A percentile compares a stretch with the other conserved stretches of the same genome.
Conservation (phyloP, 2,329 filamentous ascomycete genomes). For the Stylonectria norvegica region DNA sequence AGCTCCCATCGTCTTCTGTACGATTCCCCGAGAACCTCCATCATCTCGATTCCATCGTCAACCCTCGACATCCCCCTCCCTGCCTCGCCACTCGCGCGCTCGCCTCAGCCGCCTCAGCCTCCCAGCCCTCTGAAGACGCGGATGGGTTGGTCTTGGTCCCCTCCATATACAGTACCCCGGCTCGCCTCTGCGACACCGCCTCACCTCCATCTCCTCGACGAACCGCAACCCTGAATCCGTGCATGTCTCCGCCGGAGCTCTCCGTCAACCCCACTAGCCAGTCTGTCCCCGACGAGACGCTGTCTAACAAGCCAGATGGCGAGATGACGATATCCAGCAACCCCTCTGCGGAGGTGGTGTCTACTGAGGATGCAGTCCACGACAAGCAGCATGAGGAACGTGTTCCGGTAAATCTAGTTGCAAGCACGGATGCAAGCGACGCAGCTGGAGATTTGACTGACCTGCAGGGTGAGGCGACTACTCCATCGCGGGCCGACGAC, state of each 20-base stretch:
- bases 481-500: slow-evolving; percentile 4
- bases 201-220: slow-evolving; percentile 1
- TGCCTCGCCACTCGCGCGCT: slow-evolving; percentile 5
- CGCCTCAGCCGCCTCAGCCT: slow-evolving; percentile 1
- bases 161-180: slow-evolving; percentile 11
- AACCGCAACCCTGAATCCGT: slow-evolving; percentile 19
- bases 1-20: not conserved
- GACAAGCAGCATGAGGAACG: slow-evolving; percentile 3
- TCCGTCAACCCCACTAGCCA: slow-evolving; percentile 26
- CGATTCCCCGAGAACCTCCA: too few species aligned
- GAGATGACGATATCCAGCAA: slow-evolving; percentile 24
- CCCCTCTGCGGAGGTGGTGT: slow-evolving; percentile 13
- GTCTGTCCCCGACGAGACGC: slow-evolving; percentile 28
- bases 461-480: slow-evolving; percentile 14
- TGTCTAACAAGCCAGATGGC: slow-evolving; percentile 26
- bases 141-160: slow-evolving; percentile 22
- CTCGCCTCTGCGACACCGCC: slow-evolving; percentile 8
- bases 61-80: slow-evolving; percentile 7
- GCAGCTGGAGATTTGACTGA: slow-evolving; percentile 21
- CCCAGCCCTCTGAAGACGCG: slow-evolving; percentile 13
- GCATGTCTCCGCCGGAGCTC: slow-evolving; percentile 37
- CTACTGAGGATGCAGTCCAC: not conserved
- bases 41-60: too few species aligned
- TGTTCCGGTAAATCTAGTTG: slow-evolving; percentile 3
- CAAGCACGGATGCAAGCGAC: not conserved